phyloP scores from a whole-genome alignment of 352 stramenopile species.

The Phytophthora ohioensis region DNA sequence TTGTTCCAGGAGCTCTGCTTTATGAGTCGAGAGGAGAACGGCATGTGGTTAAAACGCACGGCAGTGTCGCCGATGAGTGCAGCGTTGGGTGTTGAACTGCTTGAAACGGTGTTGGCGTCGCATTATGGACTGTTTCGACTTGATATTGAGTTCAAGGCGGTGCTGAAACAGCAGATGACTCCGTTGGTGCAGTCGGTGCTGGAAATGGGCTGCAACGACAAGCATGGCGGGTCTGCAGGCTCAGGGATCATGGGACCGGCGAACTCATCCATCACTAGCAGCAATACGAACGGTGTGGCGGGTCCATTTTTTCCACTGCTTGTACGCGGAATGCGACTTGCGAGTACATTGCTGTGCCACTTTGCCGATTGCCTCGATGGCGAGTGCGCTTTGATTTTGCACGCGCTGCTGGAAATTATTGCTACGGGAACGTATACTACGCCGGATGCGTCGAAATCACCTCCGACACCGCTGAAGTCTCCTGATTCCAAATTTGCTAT shows the following conservation, averaged over 20 bases:
- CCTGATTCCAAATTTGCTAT: constrained; percentile 56
- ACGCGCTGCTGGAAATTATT: constrained; percentile 77
- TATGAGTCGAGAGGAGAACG: constrained; percentile 85
- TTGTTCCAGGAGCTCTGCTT: constrained; percentile 91
- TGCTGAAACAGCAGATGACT: constrained; percentile 86
- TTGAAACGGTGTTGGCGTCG: constrained; percentile 78
- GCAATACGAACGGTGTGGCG: constrained; percentile 33
- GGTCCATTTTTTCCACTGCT: constrained; percentile 82
- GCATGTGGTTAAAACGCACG: constrained; percentile 87
- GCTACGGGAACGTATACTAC: constrained; percentile 78
- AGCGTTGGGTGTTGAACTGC: constrained; percentile 78
- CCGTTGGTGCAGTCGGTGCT: constrained; percentile 77
- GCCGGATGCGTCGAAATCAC: constrained; percentile 58
- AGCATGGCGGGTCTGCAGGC: constrained; percentile 38
- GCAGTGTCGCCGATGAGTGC: constrained; percentile 79
- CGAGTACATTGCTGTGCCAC: constrained; percentile 76
- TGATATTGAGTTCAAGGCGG: constrained; percentile 76
- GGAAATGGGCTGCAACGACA: constrained; percentile 71
- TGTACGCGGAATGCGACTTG: constrained; percentile 84
- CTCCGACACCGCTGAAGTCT: constrained; percentile 57
- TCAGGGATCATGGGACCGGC: constrained; percentile 45
- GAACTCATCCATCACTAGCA: constrained; percentile 48
- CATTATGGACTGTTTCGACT: constrained; percentile 73
- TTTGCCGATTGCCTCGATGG: constrained; percentile 75
- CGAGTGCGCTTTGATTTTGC: constrained; percentile 74